These are phyloP conservation scores for Russula ochroleuca DNA, from an alignment of 768 basidiomycete species.

Conservation along the genomic window DNA sequence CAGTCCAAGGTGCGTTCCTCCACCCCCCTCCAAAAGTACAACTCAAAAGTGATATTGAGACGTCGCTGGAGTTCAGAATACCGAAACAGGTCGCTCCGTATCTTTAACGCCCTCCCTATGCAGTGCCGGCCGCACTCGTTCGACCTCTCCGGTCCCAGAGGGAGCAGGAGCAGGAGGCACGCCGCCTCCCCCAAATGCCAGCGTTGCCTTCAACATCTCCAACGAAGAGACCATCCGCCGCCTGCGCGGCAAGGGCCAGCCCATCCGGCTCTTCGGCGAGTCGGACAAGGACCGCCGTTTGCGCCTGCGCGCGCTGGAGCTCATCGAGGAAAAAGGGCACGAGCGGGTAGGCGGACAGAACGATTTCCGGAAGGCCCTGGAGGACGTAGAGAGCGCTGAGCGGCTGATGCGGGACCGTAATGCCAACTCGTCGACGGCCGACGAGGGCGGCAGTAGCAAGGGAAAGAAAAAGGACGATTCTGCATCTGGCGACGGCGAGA, in stretches of 20 bases:
- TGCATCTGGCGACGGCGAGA: slow-evolving; percentile 38
- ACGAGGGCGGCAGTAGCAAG: slow-evolving; percentile 38
- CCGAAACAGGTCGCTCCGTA: slow-evolving; percentile 12
- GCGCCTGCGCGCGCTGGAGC: slow-evolving; percentile 86
- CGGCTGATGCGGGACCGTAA: slow-evolving; percentile 57
- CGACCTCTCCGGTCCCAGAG: slow-evolving; percentile 43
- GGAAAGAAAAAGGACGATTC: slow-evolving; percentile 60
- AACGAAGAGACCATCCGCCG: slow-evolving; percentile 89
- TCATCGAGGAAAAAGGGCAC: slow-evolving; percentile 86
- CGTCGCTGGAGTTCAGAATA: slow-evolving; percentile 28
- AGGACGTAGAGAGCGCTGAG: slow-evolving; percentile 81
- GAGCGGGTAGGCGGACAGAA: slow-evolving; percentile 84
- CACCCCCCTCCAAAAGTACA: slow-evolving; percentile 10
- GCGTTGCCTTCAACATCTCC: slow-evolving; percentile 72
- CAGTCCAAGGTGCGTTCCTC: slow-evolving; percentile 34
- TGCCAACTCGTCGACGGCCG: slow-evolving; percentile 31
- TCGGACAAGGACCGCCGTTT: slow-evolving; percentile 90
- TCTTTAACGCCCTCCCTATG: slow-evolving; percentile 30
- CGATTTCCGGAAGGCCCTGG: slow-evolving; percentile 87
- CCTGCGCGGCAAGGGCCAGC: slow-evolving; percentile 87
- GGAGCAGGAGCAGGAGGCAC: slow-evolving; percentile 25
- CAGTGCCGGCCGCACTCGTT: slow-evolving; percentile 23
- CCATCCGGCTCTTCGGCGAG: slow-evolving; percentile 92
- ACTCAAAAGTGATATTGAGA: slow-evolving; percentile 11
- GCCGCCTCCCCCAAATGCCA: slow-evolving; percentile 34